Evolutionary conservation across 2,329 filamentous ascomycete genomes (phyloP), one percentile per base, ranked within the genome.

Genomic region (Catunica adiposa): DNA sequence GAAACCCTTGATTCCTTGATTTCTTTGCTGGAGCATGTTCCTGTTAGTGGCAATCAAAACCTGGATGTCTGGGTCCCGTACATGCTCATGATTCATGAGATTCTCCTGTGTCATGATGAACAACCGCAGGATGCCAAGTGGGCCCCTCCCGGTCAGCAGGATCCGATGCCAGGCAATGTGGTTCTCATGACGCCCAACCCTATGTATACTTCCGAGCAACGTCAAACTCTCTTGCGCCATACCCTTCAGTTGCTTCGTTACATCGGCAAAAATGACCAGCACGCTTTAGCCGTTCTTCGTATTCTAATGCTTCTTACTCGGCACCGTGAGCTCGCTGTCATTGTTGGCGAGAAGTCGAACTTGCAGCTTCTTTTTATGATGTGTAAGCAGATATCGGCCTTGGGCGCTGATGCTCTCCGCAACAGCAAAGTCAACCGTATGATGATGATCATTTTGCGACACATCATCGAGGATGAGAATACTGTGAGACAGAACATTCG

Each of bases 11-110:
- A 75, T 8, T 82, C 82, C 38, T 80, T 96, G 59, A 74, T 95
- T 26, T 76, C 73, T 1, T 96, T 96, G 66, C 78, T 98, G 62
- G 83, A 84, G 62, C 71, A 89, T 3, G 73, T 79, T 3, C 71
- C 79, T 0, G 78, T 82, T 25, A 78, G 83, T 56, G 74, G 84
- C 2, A 71, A 76, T 0, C 86, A 94, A 51, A 85, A 92, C 58
- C 73, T 88, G n/a, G 86, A 89, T 3, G 86, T 88, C 1, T 98
- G 90, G 89, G 84, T 97, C 60, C 86, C 88, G 11, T 89, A 92
- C 63, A 81, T 97, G 31, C 73, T 98, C 34, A 75, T 97, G 15
- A 85, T 98, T 52, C 76, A 97, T 51, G 92, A 99, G 71, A 86
- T 86, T 54, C 73, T 97, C 31, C 73, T 98, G n/a, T 84, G 85